Evolutionary conservation across 1,284 basidiomycete species (phyloP).

Genomic region (Inonotus obliquus): DNA sequence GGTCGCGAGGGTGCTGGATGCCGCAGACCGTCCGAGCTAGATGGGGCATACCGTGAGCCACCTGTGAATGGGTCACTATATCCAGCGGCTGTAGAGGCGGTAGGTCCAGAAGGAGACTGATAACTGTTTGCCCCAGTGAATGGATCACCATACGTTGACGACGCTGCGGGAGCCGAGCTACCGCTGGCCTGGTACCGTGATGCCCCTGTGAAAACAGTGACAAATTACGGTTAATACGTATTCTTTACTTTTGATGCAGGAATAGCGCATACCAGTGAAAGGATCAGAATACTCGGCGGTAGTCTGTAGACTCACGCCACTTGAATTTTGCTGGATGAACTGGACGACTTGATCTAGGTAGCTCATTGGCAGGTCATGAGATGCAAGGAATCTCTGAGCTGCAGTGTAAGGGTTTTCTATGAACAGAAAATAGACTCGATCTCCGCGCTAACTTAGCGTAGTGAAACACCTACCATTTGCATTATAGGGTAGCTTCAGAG

Average conservation of each 20-base stretch:
- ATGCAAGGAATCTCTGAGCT: conserved; percentile 84
- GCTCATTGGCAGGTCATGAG: conserved; percentile 76
- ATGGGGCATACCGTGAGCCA: background rate
- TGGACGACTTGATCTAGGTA: conserved; percentile 90
- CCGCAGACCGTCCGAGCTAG: background rate
- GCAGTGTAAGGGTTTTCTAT: conserved; percentile 90
- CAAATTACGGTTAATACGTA: background rate
- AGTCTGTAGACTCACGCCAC: conserved; percentile 66
- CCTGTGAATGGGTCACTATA: background rate
- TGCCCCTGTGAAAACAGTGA: background rate
- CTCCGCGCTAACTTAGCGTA: conserved; percentile 6
- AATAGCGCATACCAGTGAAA: conserved; percentile 67
- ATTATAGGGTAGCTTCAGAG: conserved; percentile 94
- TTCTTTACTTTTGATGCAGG: background rate
- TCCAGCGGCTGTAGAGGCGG: background rate
- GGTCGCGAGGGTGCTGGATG: conserved; percentile 3
- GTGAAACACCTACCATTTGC: conserved; percentile 54
- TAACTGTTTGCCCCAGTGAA: conserved; percentile 56
- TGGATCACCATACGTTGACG: conserved; percentile 5
- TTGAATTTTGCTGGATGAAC: conserved; percentile 93
- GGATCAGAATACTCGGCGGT: conserved; percentile 77
- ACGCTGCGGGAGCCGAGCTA: background rate
- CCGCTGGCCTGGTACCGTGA: conserved; percentile 1
- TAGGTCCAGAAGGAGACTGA: conserved; percentile 25
- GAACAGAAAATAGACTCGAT: conserved; percentile 10